Evolutionary conservation across 305 asterid species (phyloP).

Genomic region (Rubia peregrina): DNA sequence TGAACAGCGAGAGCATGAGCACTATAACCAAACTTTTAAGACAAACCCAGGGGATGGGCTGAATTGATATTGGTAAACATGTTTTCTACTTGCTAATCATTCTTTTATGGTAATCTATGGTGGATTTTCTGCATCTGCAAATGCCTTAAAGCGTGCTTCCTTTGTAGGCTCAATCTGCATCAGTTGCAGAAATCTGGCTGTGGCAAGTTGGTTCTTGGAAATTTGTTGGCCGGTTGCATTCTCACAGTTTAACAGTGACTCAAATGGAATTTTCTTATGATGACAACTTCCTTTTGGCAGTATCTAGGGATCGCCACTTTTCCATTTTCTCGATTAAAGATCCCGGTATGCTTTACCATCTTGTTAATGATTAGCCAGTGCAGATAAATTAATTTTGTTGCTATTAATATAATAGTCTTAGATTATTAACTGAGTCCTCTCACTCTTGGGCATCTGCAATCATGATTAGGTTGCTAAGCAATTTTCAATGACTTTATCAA

Average conservation of each 20-base stretch:
- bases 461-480: background rate
- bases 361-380: background rate
- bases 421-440: background rate
- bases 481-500: background rate
- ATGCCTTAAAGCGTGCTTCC: slow-evolving; percentile 6
- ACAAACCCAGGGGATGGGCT: background rate
- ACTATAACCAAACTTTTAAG: background rate
- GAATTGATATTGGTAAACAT: background rate
- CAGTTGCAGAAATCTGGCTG: slow-evolving; percentile 88
- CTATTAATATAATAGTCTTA: background rate
- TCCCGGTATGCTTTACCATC: slow-evolving; percentile 34
- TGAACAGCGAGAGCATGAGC: background rate
- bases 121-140: slow-evolving; percentile 1
- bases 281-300: slow-evolving; percentile 60
- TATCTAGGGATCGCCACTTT: slow-evolving; percentile 91
- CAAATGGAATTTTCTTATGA: slow-evolving; percentile 85
- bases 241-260: slow-evolving; percentile 88
- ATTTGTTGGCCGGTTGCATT: slow-evolving; percentile 70
- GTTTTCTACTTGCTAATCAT: background rate
- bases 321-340: slow-evolving; percentile 63
- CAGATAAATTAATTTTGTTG: background rate
- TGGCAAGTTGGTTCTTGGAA: slow-evolving; percentile 96
- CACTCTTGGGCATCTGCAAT: background rate
- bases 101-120: background rate
- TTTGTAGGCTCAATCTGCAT: slow-evolving; percentile 83